Percentiles rank a stretch among this genome's conserved stretches.
Evolutionary conservation across 2,329 filamentous ascomycete genomes (phyloP).

Genomic region (Blastomyces parvus): DNA sequence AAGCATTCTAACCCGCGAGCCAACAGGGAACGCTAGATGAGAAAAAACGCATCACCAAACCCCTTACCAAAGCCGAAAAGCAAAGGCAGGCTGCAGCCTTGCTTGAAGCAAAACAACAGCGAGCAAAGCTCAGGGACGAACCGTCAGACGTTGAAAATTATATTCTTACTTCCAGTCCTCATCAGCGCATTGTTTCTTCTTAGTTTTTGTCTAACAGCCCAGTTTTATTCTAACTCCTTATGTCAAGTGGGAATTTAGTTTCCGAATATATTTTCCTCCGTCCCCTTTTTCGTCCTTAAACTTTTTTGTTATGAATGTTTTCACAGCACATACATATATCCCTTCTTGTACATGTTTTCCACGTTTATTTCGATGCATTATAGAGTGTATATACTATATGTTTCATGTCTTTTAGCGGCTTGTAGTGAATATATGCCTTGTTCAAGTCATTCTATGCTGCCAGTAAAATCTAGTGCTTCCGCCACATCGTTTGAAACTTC

Average conservation of each 20-base stretch:
- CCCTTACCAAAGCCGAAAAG: constrained; percentile 17
- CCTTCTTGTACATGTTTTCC: neutral
- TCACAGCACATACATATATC: neutral
- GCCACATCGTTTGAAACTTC: too few species aligned
- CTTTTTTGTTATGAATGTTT: neutral
- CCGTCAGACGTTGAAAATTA: constrained; percentile 8
- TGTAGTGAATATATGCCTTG: neutral
- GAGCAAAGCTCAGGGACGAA: constrained; percentile 1
- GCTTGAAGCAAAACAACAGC: constrained; percentile 13
- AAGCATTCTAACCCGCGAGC: neutral
- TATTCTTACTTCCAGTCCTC: neutral
- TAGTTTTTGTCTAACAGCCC: neutral
- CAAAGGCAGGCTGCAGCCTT: constrained; percentile 14
- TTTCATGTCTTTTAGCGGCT: neutral
- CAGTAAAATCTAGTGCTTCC: neutral
- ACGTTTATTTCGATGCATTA: neutral
- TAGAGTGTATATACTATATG: neutral
- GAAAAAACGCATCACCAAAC: constrained; percentile 20
- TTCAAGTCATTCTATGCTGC: neutral
- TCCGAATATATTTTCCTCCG: neutral
- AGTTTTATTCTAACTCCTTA: neutral
- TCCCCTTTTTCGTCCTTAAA: neutral
- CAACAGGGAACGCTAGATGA: constrained; percentile 20
- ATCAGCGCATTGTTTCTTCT: neutral
- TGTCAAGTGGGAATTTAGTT: too few species aligned